Evolutionary conservation across 1,284 basidiomycete species (phyloP), one percentile per base, ranked within the genome.

Genomic region (Ustilago trichophora): DNA sequence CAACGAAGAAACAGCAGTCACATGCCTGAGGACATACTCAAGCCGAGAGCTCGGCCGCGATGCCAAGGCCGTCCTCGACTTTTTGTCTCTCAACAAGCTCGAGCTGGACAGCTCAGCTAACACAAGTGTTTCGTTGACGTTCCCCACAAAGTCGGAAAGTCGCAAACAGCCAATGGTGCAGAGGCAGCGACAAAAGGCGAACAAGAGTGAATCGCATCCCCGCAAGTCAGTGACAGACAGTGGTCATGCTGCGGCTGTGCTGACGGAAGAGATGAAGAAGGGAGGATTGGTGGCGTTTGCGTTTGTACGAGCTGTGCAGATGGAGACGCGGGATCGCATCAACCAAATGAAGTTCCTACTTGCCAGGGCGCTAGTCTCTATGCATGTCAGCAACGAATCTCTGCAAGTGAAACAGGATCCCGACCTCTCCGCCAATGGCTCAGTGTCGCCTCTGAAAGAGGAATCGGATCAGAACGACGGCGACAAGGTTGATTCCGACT

Each of bases 321-420:
- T 68, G 65, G 34, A 54, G 34, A 45, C 45, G 15, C 40, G 58
- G 31, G 37, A 50, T 18, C 57, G 65, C 29, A 50, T 57, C 46
- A 63, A 68, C 22, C 58, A 54, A 26, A 47, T 63, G 22, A 68
- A 68, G 27, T 55, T 62, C 15, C 33, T 68, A 11, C 15, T 68
- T 16, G 65, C 54, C 1, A 48, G 41, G 13, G 49, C 58, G 3
- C n/a, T 68, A 27, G 11, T 38, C 16, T 19, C 21, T 9, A 25
- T 52, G 35, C 29, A 51, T 6, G 15, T 24, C 2, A 27, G 15
- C n/a, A n/a, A n/a, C n/a, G n/a, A n/a, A n/a, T n/a, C n/a, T n/a
- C n/a, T n/a, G n/a, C n/a, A n/a, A 35, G 33, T 34, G 15, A 31
- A 40, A 24, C 3, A 15, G 27, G 8, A 29, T 7, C 27, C 31